These are phyloP conservation scores for Cryptococcus jaspeensis DNA, from an alignment of 1,284 basidiomycete species.

Conservation along the genomic window DNA sequence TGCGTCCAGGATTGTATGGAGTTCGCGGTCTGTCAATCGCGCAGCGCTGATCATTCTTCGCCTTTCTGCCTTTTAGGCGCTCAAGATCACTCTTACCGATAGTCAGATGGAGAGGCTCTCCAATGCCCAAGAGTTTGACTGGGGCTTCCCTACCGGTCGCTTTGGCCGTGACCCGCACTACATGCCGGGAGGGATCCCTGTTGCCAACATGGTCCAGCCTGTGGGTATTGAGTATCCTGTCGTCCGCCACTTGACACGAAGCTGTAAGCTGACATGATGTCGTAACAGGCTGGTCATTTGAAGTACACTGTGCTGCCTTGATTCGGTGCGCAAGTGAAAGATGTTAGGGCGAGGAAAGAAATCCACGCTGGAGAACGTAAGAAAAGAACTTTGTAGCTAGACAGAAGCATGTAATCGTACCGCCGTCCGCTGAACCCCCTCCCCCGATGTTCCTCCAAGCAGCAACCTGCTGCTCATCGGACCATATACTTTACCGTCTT, in stretches of 20 bases:
- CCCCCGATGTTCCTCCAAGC: too few relatives aligned
- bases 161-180: slow-evolving; percentile 18
- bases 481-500: too few relatives aligned
- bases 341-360: too few relatives aligned
- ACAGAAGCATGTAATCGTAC: too few relatives aligned
- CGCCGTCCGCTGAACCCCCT: too few relatives aligned
- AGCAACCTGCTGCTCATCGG: too few relatives aligned
- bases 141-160: slow-evolving; percentile 14
- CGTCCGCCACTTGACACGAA: too few relatives aligned
- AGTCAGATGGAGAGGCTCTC: slow-evolving; percentile 47
- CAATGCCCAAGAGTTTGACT: slow-evolving; percentile 19
- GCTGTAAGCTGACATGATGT: not conserved
- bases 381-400: too few relatives aligned
- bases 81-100: slow-evolving; percentile 43
- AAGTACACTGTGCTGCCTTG: not conserved
- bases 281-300: not conserved
- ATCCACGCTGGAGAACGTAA: too few relatives aligned
- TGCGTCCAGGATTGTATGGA: slow-evolving; percentile 15
- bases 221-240: not conserved
- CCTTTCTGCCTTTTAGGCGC: slow-evolving; percentile 27
- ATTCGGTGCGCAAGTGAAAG: not conserved
- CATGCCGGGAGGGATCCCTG: slow-evolving; percentile 10
- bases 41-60: too few relatives aligned
- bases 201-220: not conserved
- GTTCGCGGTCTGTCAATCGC: not conserved